Percentiles rank a stretch among this genome's conserved stretches.
These are phyloP conservation scores for Sesbania bispinosa DNA, from an alignment of 306 rosid genomes.

Conservation along the genomic window DNA sequence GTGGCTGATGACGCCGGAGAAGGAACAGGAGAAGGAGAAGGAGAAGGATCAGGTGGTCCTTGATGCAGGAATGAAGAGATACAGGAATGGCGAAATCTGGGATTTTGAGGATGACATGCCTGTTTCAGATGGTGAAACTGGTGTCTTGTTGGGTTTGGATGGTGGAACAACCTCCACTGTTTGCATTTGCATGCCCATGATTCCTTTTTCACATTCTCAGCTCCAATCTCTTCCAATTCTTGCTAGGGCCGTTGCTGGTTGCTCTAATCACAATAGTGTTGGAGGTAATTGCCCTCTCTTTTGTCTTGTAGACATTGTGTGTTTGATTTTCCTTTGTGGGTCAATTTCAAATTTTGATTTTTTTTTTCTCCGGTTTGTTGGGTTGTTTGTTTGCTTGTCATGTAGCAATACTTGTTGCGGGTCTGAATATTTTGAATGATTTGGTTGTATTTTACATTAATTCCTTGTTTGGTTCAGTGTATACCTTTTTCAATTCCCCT, in stretches of 20 bases:
- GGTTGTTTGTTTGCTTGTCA: not conserved
- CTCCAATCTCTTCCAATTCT: constrained; percentile 64
- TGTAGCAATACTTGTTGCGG: not conserved
- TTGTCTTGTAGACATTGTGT: not conserved
- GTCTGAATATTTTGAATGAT: not conserved
- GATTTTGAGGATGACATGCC: constrained; percentile 66
- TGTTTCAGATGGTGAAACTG: constrained; percentile 35
- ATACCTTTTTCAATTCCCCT: not conserved
- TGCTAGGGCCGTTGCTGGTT: constrained; percentile 83
- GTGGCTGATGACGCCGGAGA: constrained; percentile 31
- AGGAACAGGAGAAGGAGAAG: constrained; percentile 8
- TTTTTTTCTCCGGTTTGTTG: not conserved
- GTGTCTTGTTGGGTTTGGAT: constrained; percentile 72
- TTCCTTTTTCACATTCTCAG: constrained; percentile 47
- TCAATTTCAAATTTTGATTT: not conserved
- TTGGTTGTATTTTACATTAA: not conserved
- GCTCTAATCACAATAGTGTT: constrained; percentile 91
- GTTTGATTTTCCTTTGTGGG: constrained; percentile 9
- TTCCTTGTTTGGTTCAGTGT: not conserved
- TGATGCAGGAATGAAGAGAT: constrained; percentile 59
- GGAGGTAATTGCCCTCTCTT: constrained; percentile 49
- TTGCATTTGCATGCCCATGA: constrained; percentile 73
- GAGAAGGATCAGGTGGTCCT: not conserved
- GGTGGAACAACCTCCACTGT: constrained; percentile 91
- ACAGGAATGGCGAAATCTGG: constrained; percentile 78